Evolutionary conservation across 192 early-diverging fungal species (phyloP).

Genomic region (Coemansia sp.): DNA sequence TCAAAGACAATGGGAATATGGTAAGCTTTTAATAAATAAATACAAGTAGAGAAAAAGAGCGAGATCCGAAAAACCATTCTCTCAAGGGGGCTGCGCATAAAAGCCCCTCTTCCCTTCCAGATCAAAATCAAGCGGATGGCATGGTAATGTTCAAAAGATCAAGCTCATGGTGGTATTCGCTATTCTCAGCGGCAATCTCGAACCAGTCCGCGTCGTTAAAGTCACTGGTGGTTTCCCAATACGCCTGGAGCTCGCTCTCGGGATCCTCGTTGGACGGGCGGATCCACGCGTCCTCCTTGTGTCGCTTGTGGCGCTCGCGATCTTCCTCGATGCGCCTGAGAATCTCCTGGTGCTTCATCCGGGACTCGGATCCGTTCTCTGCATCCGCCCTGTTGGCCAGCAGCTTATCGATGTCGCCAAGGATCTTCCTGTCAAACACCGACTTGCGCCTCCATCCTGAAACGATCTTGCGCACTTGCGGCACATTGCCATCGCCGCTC

Average conservation of each 20-base stretch:
- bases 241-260: constrained; percentile 38
- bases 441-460: constrained; percentile 36
- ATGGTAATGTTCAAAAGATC: not conserved
- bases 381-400: constrained; percentile 24
- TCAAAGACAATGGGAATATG: not conserved
- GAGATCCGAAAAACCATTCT: constrained; percentile 11
- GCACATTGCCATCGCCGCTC: constrained; percentile 50
- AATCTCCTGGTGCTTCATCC: constrained; percentile 54
- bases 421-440: constrained; percentile 16
- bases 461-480: constrained; percentile 37
- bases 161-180: constrained; percentile 30
- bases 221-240: constrained; percentile 58
- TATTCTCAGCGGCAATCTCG: constrained; percentile 42
- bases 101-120: not conserved
- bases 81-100: not conserved
- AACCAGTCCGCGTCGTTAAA: constrained; percentile 51
- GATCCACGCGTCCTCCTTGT: constrained; percentile 61
- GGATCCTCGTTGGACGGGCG: constrained; percentile 36
- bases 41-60: not conserved
- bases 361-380: constrained; percentile 16
- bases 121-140: not conserved
- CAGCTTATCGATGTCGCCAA: constrained; percentile 26
- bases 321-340: constrained; percentile 61
- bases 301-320: constrained; percentile 58
- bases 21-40: not conserved